Percentiles rank a stretch among this genome's conserved stretches.
phyloP scores from a whole-genome alignment of 2,329 filamentous ascomycete species.

The Trichoderma cornu-damae region DNA sequence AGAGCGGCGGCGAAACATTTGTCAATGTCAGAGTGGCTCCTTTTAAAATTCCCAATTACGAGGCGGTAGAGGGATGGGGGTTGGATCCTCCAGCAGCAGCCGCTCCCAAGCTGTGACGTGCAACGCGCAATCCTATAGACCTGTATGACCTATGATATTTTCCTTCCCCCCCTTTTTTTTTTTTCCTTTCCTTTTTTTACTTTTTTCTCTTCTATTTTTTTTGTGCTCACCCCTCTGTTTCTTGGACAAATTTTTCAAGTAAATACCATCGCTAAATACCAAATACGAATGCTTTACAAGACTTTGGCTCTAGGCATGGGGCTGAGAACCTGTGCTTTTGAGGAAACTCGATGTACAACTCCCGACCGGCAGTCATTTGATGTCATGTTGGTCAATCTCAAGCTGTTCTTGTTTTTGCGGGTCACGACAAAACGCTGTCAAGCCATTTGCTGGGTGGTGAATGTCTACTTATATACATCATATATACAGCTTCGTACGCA shows the following conservation, averaged over 20 bases:
- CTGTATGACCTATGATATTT: too few relatives aligned
- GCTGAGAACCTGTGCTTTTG: not conserved
- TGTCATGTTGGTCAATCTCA: not conserved
- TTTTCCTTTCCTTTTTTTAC: not conserved
- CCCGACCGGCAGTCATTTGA: not conserved
- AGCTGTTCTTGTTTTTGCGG: slow-evolving; percentile 10
- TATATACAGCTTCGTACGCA: slow-evolving; percentile 9
- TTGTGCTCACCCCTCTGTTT: too few relatives aligned
- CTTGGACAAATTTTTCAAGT: not conserved
- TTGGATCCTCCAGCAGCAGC: slow-evolving; percentile 25
- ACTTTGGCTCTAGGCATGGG: too few relatives aligned
- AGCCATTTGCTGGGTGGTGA: slow-evolving; percentile 15
- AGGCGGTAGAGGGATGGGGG: slow-evolving; percentile 26
- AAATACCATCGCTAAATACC: too few relatives aligned
- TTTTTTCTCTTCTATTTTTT: not conserved
- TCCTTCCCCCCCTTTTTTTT: not conserved
- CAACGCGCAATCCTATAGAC: slow-evolving; percentile 5
- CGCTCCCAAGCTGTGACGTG: slow-evolving; percentile 28
- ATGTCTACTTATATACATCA: not conserved
- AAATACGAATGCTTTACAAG: too few relatives aligned
- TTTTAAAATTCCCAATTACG: slow-evolving; percentile 32
- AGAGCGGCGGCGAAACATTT: slow-evolving; percentile 49
- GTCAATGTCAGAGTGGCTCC: slow-evolving; percentile 34
- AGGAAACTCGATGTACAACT: not conserved
- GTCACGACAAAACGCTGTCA: not conserved